Evolutionary conservation across 257 asterid genomes (phyloP).

Genomic region (Gardenia jasminoides): DNA sequence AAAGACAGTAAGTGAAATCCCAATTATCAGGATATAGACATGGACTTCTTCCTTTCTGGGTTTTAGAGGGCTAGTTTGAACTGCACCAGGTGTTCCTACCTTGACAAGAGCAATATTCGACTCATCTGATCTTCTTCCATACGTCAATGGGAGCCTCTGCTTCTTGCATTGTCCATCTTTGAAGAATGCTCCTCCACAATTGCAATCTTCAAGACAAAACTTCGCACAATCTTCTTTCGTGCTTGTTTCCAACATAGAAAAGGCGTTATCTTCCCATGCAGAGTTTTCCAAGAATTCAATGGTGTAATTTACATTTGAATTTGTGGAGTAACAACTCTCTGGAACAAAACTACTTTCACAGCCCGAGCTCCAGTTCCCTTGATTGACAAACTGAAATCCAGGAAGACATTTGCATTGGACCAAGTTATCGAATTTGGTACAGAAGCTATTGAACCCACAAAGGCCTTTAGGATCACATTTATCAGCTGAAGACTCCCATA

Average conservation of each 20-base stretch:
- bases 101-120: conserved; percentile 27
- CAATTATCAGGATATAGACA: too few species aligned
- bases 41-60: too few species aligned
- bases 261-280: conserved; percentile 31
- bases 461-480: too few species aligned
- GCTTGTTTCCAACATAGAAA: not conserved
- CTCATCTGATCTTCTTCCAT: conserved; percentile 26
- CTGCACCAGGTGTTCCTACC: not conserved
- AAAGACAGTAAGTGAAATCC: too few species aligned
- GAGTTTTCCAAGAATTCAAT: conserved; percentile 20
- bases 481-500: too few species aligned
- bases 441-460: too few species aligned
- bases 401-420: conserved; percentile 25
- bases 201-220: conserved; percentile 52
- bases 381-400: conserved; percentile 30
- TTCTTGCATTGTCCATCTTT: conserved; percentile 27
- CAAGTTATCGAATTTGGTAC: too few species aligned
- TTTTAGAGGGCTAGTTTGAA: not conserved
- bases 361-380: conserved; percentile 32
- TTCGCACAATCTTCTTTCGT: conserved; percentile 32
- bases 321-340: conserved; percentile 22
- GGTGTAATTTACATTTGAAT: not conserved
- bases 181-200: conserved; percentile 46
- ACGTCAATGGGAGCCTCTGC: conserved; percentile 22
- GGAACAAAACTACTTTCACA: conserved; percentile 26